A percentile compares a stretch with the other conserved stretches of the same genome.
Conservation (phyloP, 2,329 filamentous ascomycete species). For the Aspergillus pseudoviridinutans region DNA sequence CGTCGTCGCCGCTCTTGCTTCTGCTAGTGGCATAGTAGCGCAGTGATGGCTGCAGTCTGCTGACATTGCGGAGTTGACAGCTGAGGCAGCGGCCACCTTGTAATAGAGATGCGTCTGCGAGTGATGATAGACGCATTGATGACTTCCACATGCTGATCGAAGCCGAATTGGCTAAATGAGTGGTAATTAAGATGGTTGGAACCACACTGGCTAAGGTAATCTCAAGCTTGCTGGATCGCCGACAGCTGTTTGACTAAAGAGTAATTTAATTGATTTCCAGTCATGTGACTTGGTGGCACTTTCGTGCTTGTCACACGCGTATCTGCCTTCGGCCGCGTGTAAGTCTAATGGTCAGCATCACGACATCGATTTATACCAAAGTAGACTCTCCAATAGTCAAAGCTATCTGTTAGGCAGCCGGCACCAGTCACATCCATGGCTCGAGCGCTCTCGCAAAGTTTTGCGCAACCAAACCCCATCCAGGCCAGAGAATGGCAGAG, state of each 20-base stretch:
- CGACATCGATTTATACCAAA: neutral
- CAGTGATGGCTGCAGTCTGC: conserved; percentile 18
- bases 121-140: conserved; percentile 12
- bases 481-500: conserved; percentile 16
- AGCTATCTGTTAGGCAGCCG: conserved; percentile 10
- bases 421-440: conserved; percentile 13
- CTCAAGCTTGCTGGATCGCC: neutral
- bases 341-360: neutral
- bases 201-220: neutral
- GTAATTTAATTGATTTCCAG: conserved; percentile 16
- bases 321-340: conserved; percentile 10
- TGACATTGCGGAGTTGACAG: conserved; percentile 31
- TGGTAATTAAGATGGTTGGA: neutral
- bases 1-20: conserved; percentile 5
- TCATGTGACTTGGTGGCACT: conserved; percentile 34
- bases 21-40: conserved; percentile 28
- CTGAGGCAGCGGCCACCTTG: conserved; percentile 29
- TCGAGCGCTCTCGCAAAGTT: conserved; percentile 1
- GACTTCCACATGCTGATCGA: conserved; percentile 29
- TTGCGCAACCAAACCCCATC: conserved; percentile 13
- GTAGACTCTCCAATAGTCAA: neutral
- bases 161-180: neutral
- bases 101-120: conserved; percentile 23
- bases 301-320: conserved; percentile 26
- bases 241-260: neutral